Evolutionary conservation across 768 basidiomycete genomes (phyloP).

Genomic region (Rhodotorula paludigena): DNA sequence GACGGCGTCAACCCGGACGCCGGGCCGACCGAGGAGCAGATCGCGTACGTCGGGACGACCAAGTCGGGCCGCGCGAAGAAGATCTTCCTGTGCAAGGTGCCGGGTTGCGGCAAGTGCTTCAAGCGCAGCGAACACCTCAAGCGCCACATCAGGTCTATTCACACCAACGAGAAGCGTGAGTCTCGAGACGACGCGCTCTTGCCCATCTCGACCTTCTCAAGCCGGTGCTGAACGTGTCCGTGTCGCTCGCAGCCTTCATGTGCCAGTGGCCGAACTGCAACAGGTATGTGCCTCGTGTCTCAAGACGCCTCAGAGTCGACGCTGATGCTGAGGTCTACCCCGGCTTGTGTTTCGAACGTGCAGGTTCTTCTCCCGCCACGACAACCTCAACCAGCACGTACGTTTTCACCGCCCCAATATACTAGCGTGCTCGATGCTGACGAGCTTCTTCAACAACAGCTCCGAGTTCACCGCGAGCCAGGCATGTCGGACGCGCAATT

Average conservation of each 20-base stretch:
- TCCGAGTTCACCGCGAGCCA: conserved; percentile 29
- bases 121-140: conserved; percentile 84
- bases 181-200: conserved; percentile 38
- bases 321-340: no score
- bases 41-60: conserved; percentile 30
- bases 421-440: no score
- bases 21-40: conserved; percentile 22
- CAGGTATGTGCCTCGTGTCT: no score
- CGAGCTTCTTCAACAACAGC: conserved; percentile 6
- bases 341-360: no score
- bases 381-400: conserved; percentile 69
- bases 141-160: conserved; percentile 78
- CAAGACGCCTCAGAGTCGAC: no score
- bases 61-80: conserved; percentile 39
- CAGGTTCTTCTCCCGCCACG: conserved; percentile 71
- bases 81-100: conserved; percentile 50
- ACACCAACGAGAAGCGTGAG: conserved; percentile 89
- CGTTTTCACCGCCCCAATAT: neutral
- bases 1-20: conserved; percentile 9
- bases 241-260: conserved; percentile 68
- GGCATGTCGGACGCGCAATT: conserved; percentile 19
- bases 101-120: conserved; percentile 81
- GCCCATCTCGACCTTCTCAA: conserved; percentile 29
- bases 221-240: no score
- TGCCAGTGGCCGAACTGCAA: conserved; percentile 65